Evolutionary conservation across 2,329 filamentous ascomycete species (phyloP).

Genomic region (Xylaria arbuscula): DNA sequence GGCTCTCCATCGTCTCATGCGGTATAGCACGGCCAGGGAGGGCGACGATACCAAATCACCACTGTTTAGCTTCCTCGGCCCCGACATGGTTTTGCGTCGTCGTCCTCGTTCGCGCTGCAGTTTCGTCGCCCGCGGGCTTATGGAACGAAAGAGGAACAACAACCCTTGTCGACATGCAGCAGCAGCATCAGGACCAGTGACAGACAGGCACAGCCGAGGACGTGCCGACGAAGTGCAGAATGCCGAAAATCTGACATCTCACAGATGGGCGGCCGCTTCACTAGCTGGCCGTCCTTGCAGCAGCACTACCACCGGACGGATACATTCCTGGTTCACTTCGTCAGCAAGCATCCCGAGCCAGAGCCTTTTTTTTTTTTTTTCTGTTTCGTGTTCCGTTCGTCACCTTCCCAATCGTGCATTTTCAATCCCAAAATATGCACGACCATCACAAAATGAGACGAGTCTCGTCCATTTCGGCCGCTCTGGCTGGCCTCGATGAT

Average conservation of each 20-base stretch:
- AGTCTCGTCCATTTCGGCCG: constrained; percentile 8
- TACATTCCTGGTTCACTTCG: background rate
- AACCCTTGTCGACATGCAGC: background rate
- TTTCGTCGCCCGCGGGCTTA: background rate
- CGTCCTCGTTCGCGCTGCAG: background rate
- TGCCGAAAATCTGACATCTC: constrained; percentile 37
- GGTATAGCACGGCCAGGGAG: background rate
- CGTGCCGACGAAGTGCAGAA: constrained; percentile 16
- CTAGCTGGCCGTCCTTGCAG: constrained; percentile 25
- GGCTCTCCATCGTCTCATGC: constrained; percentile 22
- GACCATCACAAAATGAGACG: constrained; percentile 11
- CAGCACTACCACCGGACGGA: background rate
- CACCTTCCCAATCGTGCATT: constrained; percentile 23
- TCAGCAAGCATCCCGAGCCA: constrained; percentile 16
- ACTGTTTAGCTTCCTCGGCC: background rate
- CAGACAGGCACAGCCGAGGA: background rate
- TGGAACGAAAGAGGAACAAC: background rate
- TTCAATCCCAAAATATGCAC: constrained; percentile 25
- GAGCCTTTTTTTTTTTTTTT: background rate
- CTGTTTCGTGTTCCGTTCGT: too few species aligned
- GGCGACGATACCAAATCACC: constrained; percentile 5
- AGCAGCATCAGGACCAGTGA: background rate
- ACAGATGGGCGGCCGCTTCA: constrained; percentile 19
- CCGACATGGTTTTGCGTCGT: constrained; percentile 3
- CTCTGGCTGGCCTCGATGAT: background rate